phyloP scores from a whole-genome alignment of 306 rosid genomes.

The Malus sylvestris region DNA sequence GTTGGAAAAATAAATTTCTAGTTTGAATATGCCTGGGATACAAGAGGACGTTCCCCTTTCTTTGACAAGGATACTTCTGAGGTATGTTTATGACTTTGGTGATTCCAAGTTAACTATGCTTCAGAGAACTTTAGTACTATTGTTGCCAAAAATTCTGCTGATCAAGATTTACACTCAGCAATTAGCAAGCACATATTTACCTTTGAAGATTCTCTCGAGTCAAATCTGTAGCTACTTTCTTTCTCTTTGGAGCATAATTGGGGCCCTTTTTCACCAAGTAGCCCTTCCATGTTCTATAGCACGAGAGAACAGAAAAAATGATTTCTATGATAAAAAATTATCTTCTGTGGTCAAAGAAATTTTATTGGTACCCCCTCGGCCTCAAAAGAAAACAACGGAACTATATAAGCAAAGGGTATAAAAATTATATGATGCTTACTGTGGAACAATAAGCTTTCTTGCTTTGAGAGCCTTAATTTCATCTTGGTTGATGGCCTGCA shows the following conservation, averaged over 20 bases:
- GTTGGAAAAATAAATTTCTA: not conserved
- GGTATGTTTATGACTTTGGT: not conserved
- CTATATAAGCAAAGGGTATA: not conserved
- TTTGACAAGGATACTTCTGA: not conserved
- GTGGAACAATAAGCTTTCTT: conserved; percentile 64
- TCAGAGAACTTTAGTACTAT: not conserved
- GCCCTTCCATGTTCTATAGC: conserved; percentile 68
- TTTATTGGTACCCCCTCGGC: not conserved
- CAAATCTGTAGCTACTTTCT: conserved; percentile 63
- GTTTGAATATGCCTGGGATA: not conserved
- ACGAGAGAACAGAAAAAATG: not conserved
- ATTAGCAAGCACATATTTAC: conserved; percentile 18
- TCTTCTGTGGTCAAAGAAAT: not conserved
- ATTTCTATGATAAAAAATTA: not conserved
- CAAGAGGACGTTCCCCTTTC: not conserved
- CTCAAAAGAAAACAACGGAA: not conserved
- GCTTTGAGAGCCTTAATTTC: conserved; percentile 66
- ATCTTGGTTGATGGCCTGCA: conserved; percentile 55
- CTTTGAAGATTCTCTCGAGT: conserved; percentile 78
- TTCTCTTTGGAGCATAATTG: conserved; percentile 75
- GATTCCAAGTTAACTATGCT: not conserved
- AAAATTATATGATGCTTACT: conserved; percentile 33
- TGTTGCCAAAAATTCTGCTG: not conserved
- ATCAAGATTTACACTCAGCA: not conserved
- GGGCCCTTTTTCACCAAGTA: conserved; percentile 63